Conservation (phyloP, 1,284 basidiomycete genomes). For the Irpex sp. region DNA sequence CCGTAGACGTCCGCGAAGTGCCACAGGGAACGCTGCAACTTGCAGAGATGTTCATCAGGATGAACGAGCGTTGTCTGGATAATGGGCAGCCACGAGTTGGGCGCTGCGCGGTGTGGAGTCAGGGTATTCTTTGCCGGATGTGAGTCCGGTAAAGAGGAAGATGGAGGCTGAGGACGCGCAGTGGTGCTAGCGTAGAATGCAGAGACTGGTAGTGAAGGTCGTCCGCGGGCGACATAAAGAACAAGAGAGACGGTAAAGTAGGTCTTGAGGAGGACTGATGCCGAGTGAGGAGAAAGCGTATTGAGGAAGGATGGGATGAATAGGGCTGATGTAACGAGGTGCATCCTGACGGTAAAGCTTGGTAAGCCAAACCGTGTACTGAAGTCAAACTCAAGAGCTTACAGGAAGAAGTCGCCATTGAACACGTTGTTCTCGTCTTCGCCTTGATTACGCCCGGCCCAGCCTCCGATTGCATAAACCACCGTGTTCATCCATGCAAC, state of each 20-base stretch:
- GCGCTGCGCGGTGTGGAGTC: slow-evolving; percentile 28
- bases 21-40: slow-evolving; percentile 64
- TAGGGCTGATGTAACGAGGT: slow-evolving; percentile 54
- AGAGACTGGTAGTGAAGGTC: slow-evolving; percentile 41
- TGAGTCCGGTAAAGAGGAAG: slow-evolving; percentile 25
- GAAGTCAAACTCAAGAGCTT: slow-evolving; percentile 18
- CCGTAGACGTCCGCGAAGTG: slow-evolving; percentile 63
- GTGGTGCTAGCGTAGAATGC: slow-evolving; percentile 41
- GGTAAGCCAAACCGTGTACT: too few relatives aligned
- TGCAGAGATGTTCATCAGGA: slow-evolving; percentile 72
- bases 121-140: slow-evolving; percentile 18
- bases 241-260: slow-evolving; percentile 46
- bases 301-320: slow-evolving; percentile 47
- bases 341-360: slow-evolving; percentile 40
- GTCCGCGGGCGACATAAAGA: slow-evolving; percentile 48
- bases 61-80: slow-evolving; percentile 56
- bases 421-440: slow-evolving; percentile 35
- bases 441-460: slow-evolving; percentile 26
- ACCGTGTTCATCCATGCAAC: slow-evolving; percentile 48
- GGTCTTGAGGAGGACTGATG: slow-evolving; percentile 43
- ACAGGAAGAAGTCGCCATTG: slow-evolving; percentile 51
- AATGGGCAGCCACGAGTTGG: slow-evolving; percentile 67
- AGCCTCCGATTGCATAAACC: slow-evolving; percentile 55
- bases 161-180: slow-evolving; percentile 32
- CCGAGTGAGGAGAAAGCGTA: slow-evolving; percentile 34